A percentile compares a stretch with the other conserved stretches of the same genome.
Conservation (phyloP, 371 early-diverging fungal species). For the Nosema muscidifuracis region DNA sequence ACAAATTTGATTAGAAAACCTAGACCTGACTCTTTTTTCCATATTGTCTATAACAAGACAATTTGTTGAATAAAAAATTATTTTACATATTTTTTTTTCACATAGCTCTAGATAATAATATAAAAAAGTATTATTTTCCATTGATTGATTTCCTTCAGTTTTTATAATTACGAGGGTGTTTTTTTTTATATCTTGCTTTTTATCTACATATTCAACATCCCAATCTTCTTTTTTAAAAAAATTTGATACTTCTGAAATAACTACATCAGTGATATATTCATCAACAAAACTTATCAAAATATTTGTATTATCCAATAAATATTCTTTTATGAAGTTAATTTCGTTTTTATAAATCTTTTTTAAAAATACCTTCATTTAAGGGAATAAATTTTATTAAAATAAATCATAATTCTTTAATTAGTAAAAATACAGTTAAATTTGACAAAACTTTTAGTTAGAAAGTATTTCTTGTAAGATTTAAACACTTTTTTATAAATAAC, state of each 20-base stretch:
- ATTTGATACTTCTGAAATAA: not conserved
- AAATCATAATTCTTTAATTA: no score
- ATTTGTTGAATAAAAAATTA: constrained; percentile 28
- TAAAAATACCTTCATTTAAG: not conserved
- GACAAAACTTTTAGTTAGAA: no score
- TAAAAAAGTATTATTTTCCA: constrained; percentile 26
- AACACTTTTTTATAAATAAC: no score
- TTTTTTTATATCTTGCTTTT: constrained; percentile 7
- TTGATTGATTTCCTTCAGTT: not conserved
- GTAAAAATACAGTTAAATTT: no score
- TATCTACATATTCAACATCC: constrained; percentile 1
- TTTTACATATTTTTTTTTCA: constrained; percentile 3
- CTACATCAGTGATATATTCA: not conserved
- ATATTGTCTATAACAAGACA: constrained; percentile 28
- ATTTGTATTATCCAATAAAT: constrained; percentile 64
- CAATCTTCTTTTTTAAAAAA: not conserved
- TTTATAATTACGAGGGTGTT: constrained; percentile 41
- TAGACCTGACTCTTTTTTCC: constrained; percentile 44
- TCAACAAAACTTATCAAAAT: constrained; percentile 20
- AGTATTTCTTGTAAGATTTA: no score
- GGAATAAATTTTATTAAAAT: no score
- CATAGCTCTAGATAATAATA: constrained; percentile 46
- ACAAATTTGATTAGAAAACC: constrained; percentile 44
- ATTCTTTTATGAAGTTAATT: constrained; percentile 67
- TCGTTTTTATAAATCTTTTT: constrained; percentile 65